These are phyloP conservation scores for Plasmodium malariae DNA, from an alignment of 169 alveolate genomes.

Conservation along the genomic window DNA sequence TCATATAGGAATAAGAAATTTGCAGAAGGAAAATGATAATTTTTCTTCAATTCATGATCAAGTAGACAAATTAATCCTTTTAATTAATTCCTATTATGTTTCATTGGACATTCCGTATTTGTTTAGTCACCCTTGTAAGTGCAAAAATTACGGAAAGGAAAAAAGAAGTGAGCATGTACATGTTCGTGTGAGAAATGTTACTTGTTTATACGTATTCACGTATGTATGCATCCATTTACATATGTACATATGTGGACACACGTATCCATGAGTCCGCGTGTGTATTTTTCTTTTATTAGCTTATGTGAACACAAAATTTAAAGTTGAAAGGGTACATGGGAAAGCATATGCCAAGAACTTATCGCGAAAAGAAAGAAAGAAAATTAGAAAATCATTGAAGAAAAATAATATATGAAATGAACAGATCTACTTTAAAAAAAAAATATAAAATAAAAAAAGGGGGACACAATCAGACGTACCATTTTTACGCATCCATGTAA, in stretches of 20 bases:
- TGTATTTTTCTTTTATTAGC: background rate
- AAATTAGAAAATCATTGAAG: slow-evolving; percentile 24
- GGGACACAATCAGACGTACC: too few relatives aligned
- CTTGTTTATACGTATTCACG: background rate
- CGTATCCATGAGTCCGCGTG: background rate
- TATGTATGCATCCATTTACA: too few relatives aligned
- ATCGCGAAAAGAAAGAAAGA: slow-evolving; percentile 58
- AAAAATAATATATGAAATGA: slow-evolving; percentile 25
- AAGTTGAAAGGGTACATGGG: slow-evolving; percentile 32
- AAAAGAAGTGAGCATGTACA: background rate
- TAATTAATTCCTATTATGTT: slow-evolving; percentile 23
- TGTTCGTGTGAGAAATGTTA: background rate
- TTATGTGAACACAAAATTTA: slow-evolving; percentile 51
- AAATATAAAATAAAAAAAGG: too few relatives aligned
- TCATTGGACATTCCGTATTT: slow-evolving; percentile 38
- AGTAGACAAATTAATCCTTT: background rate
- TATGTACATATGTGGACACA: background rate
- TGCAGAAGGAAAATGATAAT: background rate
- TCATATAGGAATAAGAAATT: slow-evolving; percentile 24
- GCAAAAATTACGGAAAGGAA: too few relatives aligned
- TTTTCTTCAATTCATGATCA: slow-evolving; percentile 1
- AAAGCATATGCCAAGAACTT: slow-evolving; percentile 21
- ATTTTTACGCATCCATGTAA: too few relatives aligned
- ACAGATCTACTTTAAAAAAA: background rate
- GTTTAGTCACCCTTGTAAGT: slow-evolving; percentile 33